Evolutionary conservation across 176 grass and related monocot species (phyloP), one percentile per base, ranked within the genome.

Genomic region (Oryza officinalis): DNA sequence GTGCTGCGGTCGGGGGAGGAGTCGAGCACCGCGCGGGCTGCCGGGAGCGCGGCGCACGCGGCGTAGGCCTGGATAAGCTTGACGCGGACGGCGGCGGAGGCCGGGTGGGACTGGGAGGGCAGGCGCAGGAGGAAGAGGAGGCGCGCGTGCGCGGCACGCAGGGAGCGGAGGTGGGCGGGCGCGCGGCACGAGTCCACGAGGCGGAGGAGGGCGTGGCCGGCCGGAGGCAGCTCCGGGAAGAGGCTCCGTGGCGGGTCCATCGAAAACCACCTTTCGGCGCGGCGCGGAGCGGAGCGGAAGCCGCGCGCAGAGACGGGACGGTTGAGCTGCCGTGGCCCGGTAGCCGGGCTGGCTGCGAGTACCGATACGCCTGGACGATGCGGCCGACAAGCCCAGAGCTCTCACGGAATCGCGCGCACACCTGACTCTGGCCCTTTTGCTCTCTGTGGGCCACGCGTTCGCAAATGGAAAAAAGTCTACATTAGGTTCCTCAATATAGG

Each of bases 1-100:
- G 78, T 77, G 40, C 27, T 84, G 69, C 75, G 71, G 66, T 63
- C 10, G 6, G 67, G 22, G 35, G 83, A 69, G 46, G 63, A 25
- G 27, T 85, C 68, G 72, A 97, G 85, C 81, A 97, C 45, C 59
- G 80, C 80, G 66, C 30, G 89, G 12, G 94, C 85, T 31, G 47
- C 64, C 5, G 41, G 78, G 80, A 91, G 81, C 20, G 88, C 89
- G 38, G 85, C 67, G 78, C 91, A 97, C 15, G 94, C 84, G 61
- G 91, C 89, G 82, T 88, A 90, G 78, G 87, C 91, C 65, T 92
- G 91, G 63, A 92, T 90, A 79, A 97, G 89, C 72, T 94, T 94
- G 76, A 97, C 83, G 43, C 33, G 85, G 3, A 80, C 71, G 46
- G 60, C 71, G 27, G 82, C 59, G 15, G 73, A 18, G 75, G 87